phyloP scores from a whole-genome alignment of 441 rosid genomes.

The Melastoma candidum region DNA sequence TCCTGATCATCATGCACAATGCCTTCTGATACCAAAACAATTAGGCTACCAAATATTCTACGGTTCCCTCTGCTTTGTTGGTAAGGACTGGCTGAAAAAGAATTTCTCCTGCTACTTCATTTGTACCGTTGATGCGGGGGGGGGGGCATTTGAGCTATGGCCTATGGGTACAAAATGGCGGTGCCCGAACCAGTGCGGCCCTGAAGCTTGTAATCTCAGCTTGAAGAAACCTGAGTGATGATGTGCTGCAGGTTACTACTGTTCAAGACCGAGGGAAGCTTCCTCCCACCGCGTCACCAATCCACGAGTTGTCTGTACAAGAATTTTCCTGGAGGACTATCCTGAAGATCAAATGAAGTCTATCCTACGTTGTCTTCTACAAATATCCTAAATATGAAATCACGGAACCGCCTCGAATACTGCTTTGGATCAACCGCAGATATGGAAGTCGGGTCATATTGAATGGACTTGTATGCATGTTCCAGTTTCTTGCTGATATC shows the following conservation, averaged over 20 bases:
- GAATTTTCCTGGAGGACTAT: conserved; percentile 1
- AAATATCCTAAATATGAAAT: conserved; percentile 15
- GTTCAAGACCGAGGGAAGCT: too few relatives aligned
- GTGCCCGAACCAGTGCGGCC: too few relatives aligned
- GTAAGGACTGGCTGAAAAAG: conserved; percentile 5
- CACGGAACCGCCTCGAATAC: conserved; percentile 18
- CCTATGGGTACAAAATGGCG: too few relatives aligned
- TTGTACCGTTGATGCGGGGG: neutral
- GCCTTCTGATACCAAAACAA: too few relatives aligned
- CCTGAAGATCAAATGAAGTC: neutral
- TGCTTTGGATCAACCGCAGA: conserved; percentile 20
- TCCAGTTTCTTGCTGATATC: conserved; percentile 22
- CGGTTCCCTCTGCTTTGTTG: conserved; percentile 3
- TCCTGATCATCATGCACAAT: conserved; percentile 5
- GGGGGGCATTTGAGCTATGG: too few relatives aligned
- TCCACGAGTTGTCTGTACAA: conserved; percentile 10
- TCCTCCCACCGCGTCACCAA: neutral
- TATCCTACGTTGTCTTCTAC: conserved; percentile 13
- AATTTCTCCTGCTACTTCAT: conserved; percentile 3
- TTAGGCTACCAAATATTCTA: neutral
- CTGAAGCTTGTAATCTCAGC: too few relatives aligned
- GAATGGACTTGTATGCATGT: conserved; percentile 19
- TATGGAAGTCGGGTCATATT: conserved; percentile 15
- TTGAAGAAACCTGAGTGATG: too few relatives aligned
- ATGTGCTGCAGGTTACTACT: too few relatives aligned